Percentiles rank a stretch among this genome's conserved stretches.
These are phyloP conservation scores for Carpinus viminea DNA, from an alignment of 306 rosid genomes.

Conservation along the genomic window DNA sequence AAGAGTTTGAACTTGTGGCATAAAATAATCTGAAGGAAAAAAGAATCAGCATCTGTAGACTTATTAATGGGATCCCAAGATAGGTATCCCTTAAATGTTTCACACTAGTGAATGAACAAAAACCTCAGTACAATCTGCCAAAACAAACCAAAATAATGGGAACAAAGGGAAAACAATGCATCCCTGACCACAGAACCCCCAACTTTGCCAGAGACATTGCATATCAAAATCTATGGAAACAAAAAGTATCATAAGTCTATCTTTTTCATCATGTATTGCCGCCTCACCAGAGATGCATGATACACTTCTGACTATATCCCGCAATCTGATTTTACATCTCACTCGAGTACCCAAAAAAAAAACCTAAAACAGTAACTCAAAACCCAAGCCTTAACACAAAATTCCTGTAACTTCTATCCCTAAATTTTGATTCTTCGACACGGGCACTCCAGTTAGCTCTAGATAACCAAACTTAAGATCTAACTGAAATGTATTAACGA, in stretches of 20 bases:
- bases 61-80: conserved; percentile 75
- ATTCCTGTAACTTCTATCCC: conserved; percentile 79
- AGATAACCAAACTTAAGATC: conserved; percentile 58
- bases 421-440: conserved; percentile 75
- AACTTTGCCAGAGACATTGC: conserved; percentile 59
- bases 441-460: conserved; percentile 76
- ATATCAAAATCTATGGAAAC: conserved; percentile 54
- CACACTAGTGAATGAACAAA: conserved; percentile 71
- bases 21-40: conserved; percentile 33
- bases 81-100: conserved; percentile 70
- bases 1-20: conserved; percentile 32
- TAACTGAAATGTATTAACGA: conserved; percentile 59
- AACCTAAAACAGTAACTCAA: conserved; percentile 62
- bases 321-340: conserved; percentile 99
- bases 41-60: conserved; percentile 59
- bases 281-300: conserved; percentile 90
- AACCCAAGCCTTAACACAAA: conserved; percentile 83
- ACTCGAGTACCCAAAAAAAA: conserved; percentile 70
- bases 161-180: conserved; percentile 45
- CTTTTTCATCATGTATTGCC: conserved; percentile 43
- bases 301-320: conserved; percentile 92
- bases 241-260: conserved; percentile 34
- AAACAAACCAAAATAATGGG: conserved; percentile 57
- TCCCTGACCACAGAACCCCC: conserved; percentile 58
- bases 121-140: conserved; percentile 66